A percentile compares a stretch with the other conserved stretches of the same genome.
These are phyloP conservation scores for Gaeumannomyces sp. DNA, from an alignment of 2,329 filamentous ascomycete species.

Conservation along the genomic window DNA sequence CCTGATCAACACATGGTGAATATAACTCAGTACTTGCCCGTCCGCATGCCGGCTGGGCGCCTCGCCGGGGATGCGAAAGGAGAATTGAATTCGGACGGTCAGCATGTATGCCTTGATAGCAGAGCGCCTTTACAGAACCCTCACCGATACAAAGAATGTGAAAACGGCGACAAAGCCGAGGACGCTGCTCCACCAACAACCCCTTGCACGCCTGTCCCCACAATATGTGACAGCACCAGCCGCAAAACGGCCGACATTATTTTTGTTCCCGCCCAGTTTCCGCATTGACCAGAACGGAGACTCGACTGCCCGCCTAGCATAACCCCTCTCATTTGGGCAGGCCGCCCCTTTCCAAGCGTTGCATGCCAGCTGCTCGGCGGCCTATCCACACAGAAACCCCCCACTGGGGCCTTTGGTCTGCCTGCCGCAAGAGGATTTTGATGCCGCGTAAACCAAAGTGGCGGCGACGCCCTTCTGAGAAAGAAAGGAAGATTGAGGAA, in stretches of 20 bases:
- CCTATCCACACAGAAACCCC: background rate
- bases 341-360: background rate
- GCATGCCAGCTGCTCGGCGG: background rate
- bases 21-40: background rate
- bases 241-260: background rate
- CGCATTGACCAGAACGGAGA: background rate
- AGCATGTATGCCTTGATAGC: background rate
- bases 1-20: background rate
- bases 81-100: background rate
- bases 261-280: background rate
- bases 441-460: no score
- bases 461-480: no score
- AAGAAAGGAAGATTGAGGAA: no score
- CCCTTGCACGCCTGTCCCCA: background rate
- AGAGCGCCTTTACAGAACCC: no score
- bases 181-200: background rate
- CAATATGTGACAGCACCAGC: background rate
- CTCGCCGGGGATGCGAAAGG: background rate
- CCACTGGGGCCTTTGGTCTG: no score
- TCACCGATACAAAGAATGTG: background rate
- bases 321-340: background rate
- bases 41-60: background rate
- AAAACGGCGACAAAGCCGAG: background rate
- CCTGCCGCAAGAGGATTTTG: no score
- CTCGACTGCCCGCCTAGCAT: background rate